Evolutionary conservation across 306 rosid genomes (phyloP).

Genomic region (Malus domestica): DNA sequence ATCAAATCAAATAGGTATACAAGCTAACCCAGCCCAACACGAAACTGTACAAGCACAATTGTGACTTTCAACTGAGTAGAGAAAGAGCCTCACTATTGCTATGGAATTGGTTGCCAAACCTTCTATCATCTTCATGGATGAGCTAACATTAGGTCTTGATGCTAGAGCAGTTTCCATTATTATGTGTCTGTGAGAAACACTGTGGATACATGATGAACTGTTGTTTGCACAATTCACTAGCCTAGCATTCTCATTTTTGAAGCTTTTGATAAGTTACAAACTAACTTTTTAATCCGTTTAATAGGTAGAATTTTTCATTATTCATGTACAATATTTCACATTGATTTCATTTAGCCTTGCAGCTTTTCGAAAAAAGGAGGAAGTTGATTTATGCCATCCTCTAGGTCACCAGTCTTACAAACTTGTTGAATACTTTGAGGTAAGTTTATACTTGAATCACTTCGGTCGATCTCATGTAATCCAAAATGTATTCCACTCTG

Average conservation of each 20-base stretch:
- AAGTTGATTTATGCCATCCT: conserved; percentile 68
- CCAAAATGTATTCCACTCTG: background rate
- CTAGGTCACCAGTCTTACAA: conserved; percentile 60
- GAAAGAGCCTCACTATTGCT: too few species aligned
- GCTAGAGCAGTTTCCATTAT: too few species aligned
- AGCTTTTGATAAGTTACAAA: conserved; percentile 72
- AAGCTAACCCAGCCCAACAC: too few species aligned
- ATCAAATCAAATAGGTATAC: too few species aligned
- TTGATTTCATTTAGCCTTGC: background rate
- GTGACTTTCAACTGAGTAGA: too few species aligned
- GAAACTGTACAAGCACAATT: too few species aligned
- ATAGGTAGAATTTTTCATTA: background rate
- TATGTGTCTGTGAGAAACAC: conserved; percentile 12
- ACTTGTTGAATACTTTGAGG: conserved; percentile 75
- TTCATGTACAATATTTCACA: background rate
- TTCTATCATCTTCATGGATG: too few species aligned
- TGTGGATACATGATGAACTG: conserved; percentile 83
- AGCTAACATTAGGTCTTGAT: too few species aligned
- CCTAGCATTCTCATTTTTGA: conserved; percentile 91
- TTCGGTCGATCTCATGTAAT: background rate
- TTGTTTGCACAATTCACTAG: conserved; percentile 90
- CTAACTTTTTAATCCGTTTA: background rate
- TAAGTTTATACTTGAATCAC: conserved; percentile 2
- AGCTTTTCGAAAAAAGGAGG: conserved; percentile 86
- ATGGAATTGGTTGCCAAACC: too few species aligned